Evolutionary conservation across 2,329 filamentous ascomycete species (phyloP).

Genomic region (Colletotrichum scovillei): DNA sequence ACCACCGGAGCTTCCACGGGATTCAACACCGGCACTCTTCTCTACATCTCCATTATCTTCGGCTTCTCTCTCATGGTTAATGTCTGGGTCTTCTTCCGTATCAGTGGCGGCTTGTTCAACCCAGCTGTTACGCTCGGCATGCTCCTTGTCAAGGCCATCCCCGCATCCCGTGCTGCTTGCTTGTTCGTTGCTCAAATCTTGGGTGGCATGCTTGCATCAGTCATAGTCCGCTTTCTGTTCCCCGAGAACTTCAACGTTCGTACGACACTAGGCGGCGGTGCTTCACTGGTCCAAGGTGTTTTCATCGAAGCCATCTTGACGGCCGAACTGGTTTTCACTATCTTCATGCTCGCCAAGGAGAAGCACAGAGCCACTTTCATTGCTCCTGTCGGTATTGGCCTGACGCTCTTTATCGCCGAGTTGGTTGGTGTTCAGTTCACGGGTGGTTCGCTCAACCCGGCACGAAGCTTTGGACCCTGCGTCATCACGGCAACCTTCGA

Average conservation of each 20-base stretch:
- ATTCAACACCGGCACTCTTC: constrained; percentile 54
- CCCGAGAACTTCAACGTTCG: constrained; percentile 55
- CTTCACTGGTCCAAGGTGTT: constrained; percentile 56
- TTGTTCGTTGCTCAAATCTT: constrained; percentile 64
- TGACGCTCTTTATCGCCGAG: constrained; percentile 58
- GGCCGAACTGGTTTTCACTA: constrained; percentile 59
- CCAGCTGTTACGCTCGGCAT: constrained; percentile 61
- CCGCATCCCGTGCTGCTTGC: constrained; percentile 54
- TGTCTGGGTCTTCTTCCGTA: constrained; percentile 60
- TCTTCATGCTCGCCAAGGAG: constrained; percentile 64
- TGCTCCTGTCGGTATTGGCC: constrained; percentile 59
- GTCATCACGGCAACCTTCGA: constrained; percentile 55
- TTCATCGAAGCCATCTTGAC: constrained; percentile 63
- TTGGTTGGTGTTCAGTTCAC: constrained; percentile 60
- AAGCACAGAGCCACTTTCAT: constrained; percentile 60
- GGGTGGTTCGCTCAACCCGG: constrained; percentile 60
- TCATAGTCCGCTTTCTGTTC: constrained; percentile 55
- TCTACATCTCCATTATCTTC: constrained; percentile 55
- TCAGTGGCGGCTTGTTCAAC: constrained; percentile 53
- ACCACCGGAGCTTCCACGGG: constrained; percentile 56
- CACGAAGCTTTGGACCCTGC: constrained; percentile 58
- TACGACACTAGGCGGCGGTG: constrained; percentile 53
- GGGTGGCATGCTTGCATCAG: constrained; percentile 56
- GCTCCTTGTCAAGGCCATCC: constrained; percentile 60
- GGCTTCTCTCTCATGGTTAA: constrained; percentile 58